Base-by-base conservation (phyloP, 306 rosid genomes). In the Morella rubra region DNA sequence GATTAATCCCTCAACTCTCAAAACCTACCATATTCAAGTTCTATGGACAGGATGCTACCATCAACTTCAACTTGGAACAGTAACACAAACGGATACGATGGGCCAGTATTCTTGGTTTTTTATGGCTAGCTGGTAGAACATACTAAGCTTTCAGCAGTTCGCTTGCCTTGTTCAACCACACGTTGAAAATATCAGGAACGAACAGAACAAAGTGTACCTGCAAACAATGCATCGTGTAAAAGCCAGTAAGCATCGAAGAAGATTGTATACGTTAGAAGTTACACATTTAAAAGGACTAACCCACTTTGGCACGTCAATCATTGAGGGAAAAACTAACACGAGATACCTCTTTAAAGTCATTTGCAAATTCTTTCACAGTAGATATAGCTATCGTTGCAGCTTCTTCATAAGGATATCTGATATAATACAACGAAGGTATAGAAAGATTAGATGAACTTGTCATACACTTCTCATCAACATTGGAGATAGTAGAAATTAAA, bases 391-490 rank as follows among this genome's bases (percentile, higher is more conserved):
- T 49, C 53, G 53, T 49, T 12, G 52, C 52, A 12, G 52, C 52
- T 49, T 49, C 52, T 2, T 49, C 52, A 49, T 49, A 88, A 53
- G 98, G 96, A 83, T 88, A 91, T 75, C 97, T 93, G 89, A 72
- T 67, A 84, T 65, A 73, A 76, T 8, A 75, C 18, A 42, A 70
- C 54, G 65, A 61, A 8, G 19, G 55, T 2, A n/a, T 14, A 24
- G 50, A 75, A 4, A 44, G 55, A 72, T 55, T 65, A 40, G 40
- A 74, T 16, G 62, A 81, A 71, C 41, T 46, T 61, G 68, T 41
- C 32, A 44, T 40, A 56, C 61, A 40, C 44, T 65, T 49, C 44
- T 60, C 14, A 8, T 19, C 32, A 5, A 16, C 19, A 20, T 12
- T 41, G 13, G 44, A 52, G 22, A 7, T 18, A 70, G 37, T 15